Conservation (phyloP, 2,329 filamentous ascomycete genomes). For the Sphaerulina musiva region DNA sequence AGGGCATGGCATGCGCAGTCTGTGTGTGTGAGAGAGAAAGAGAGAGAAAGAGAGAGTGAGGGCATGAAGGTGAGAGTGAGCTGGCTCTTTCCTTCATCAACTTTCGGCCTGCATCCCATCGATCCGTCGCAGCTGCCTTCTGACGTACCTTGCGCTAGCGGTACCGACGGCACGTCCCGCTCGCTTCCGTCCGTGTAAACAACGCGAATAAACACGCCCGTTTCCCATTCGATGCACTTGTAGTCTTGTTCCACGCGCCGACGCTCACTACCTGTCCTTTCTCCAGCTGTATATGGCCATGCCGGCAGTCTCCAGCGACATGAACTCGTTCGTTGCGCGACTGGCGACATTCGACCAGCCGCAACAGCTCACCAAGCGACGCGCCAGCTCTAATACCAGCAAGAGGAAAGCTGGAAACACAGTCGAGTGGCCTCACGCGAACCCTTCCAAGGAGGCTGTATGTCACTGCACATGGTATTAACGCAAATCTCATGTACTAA, state of each 20-base stretch:
- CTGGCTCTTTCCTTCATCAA: background rate
- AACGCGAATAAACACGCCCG: slow-evolving; percentile 2
- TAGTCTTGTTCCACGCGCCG: slow-evolving; percentile 1
- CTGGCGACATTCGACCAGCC: slow-evolving; percentile 69
- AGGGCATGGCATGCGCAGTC: background rate
- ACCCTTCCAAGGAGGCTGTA: slow-evolving; percentile 60
- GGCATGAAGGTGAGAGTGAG: background rate
- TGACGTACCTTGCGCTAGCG: slow-evolving; percentile 3
- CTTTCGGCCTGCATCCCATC: no score
- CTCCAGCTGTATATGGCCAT: slow-evolving; percentile 25
- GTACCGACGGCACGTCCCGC: background rate
- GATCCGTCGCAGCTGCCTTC: slow-evolving; percentile 4
- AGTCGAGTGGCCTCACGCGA: slow-evolving; percentile 68
- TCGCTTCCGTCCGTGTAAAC: slow-evolving; percentile 7
- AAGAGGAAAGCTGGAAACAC: slow-evolving; percentile 52
- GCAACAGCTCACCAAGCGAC: slow-evolving; percentile 59
- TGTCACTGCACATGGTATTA: slow-evolving; percentile 22
- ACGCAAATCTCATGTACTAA: slow-evolving; percentile 15
- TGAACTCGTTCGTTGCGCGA: slow-evolving; percentile 65
- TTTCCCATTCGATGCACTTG: background rate
- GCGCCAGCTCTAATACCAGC: slow-evolving; percentile 53
- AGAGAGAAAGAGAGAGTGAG: background rate
- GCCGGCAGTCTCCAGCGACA: slow-evolving; percentile 36
- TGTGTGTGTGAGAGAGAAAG: background rate
- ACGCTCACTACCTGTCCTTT: slow-evolving; percentile 2